These are phyloP conservation scores for Sporothrix humicola DNA, from an alignment of 2,329 filamentous ascomycete species.

Conservation along the genomic window DNA sequence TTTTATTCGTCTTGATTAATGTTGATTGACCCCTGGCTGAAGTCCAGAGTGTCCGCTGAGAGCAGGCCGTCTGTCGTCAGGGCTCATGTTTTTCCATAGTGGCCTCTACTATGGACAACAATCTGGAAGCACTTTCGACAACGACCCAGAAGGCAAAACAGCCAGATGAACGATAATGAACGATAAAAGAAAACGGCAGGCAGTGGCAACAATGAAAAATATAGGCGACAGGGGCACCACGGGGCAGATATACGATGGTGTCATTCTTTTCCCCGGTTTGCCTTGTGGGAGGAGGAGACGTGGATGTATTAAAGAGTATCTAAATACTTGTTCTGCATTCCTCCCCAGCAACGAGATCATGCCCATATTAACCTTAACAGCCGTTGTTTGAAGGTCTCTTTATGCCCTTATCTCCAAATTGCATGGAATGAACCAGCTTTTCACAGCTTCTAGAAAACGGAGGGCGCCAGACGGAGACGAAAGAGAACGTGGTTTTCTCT, in stretches of 20 bases:
- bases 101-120: not conserved
- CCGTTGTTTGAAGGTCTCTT: not conserved
- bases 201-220: not conserved
- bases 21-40: not conserved
- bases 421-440: not conserved
- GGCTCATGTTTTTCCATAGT: not conserved
- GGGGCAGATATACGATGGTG: constrained; percentile 9
- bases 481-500: too few species aligned
- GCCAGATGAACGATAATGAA: not conserved
- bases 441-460: not conserved
- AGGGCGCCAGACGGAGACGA: not conserved
- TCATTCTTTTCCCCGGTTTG: constrained; percentile 26
- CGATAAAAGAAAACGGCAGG: not conserved
- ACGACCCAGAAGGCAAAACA: constrained; percentile 9
- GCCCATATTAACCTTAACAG: constrained; percentile 8
- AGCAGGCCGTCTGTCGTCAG: not conserved
- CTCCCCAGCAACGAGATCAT: not conserved
- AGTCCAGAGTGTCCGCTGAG: constrained; percentile 8
- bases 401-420: constrained; percentile 8
- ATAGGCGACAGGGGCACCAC: not conserved
- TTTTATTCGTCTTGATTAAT: not conserved
- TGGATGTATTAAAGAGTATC: not conserved
- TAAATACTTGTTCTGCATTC: not conserved
- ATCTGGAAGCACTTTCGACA: not conserved
- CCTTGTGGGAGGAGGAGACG: not conserved